Base-by-base conservation (phyloP, 768 basidiomycete species). In the Pulveroboletus sp. region DNA sequence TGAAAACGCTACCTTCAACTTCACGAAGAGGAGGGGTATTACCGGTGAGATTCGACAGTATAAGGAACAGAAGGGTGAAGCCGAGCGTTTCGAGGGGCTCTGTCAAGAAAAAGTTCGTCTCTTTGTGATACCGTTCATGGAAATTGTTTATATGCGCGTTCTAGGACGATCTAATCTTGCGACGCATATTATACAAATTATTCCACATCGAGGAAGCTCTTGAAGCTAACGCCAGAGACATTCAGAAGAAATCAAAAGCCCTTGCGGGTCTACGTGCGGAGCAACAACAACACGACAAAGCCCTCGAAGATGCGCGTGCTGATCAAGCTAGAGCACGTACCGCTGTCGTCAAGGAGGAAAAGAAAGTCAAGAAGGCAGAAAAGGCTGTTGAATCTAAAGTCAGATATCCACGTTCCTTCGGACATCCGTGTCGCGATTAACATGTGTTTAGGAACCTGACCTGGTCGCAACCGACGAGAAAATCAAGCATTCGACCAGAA, bases 11-110 rank as follows among this genome's bases (percentile, higher is more conserved):
- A 95, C 93, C 0, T 85, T 88, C 72, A 96, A 95, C 66, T 97
- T 94, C 64, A 89, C 86, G 5, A 97, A 95, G 65, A 82, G 95
- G 39, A 79, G 94, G 45, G 92, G 93, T 10, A 93, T 98, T 53
- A 80, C 92, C 1, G 89, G 89, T 8, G 96, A 99, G 68, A 93
- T 96, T 57, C 93, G 90, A 67, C 93, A 95, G 62, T 98, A 94
- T 71, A 93, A 92, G 72, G 93, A 97, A 64, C 96, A 98, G 71
- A 93, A 94, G 68, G 81, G 80, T 5, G 95, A 98, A 64, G 92
- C 93, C 5, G 89, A 91, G 56, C 76, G 86, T 36, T 97, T 94
- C 59, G 87, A 93, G 65, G 74, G 73, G 8, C 71, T 98, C 13
- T 80, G 81, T 59, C 73, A 86, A 46, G 84, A 93, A 58, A 74